phyloP scores from a whole-genome alignment of 805 yeast genomes.

The Cephaloascus albidus region DNA sequence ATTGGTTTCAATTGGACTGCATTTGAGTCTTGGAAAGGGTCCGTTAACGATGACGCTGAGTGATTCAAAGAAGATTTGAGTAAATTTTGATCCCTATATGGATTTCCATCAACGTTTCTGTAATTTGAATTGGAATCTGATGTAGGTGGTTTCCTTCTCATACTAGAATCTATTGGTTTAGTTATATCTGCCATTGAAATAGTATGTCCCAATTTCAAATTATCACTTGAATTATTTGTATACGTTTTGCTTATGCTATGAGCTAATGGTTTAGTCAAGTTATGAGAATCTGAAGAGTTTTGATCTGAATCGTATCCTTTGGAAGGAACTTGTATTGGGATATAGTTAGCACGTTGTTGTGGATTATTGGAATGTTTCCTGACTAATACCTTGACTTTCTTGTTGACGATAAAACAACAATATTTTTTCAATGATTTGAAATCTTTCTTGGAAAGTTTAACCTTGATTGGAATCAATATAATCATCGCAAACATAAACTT shows the following conservation, averaged over 20 bases:
- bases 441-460: conserved; percentile 26
- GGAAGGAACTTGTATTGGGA: neutral
- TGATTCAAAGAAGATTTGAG: neutral
- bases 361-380: conserved; percentile 25
- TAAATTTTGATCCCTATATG: neutral
- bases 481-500: conserved; percentile 46
- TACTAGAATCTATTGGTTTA: neutral
- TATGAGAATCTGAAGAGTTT: neutral
- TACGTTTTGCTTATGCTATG: neutral
- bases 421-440: conserved; percentile 45
- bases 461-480: conserved; percentile 40
- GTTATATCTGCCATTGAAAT: neutral
- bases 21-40: neutral
- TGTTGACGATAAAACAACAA: conserved; percentile 52
- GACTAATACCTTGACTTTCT: conserved; percentile 44
- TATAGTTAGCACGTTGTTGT: neutral
- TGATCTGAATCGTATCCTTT: neutral
- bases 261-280: neutral
- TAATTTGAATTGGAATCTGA: too few relatives aligned
- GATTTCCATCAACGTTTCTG: neutral
- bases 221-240: neutral
- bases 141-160: too few relatives aligned
- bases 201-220: neutral
- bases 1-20: neutral
- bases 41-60: neutral